Percentiles rank a stretch among this genome's conserved stretches.
Conservation (phyloP, 768 basidiomycete species). For the Pisolithus tinctorius region DNA sequence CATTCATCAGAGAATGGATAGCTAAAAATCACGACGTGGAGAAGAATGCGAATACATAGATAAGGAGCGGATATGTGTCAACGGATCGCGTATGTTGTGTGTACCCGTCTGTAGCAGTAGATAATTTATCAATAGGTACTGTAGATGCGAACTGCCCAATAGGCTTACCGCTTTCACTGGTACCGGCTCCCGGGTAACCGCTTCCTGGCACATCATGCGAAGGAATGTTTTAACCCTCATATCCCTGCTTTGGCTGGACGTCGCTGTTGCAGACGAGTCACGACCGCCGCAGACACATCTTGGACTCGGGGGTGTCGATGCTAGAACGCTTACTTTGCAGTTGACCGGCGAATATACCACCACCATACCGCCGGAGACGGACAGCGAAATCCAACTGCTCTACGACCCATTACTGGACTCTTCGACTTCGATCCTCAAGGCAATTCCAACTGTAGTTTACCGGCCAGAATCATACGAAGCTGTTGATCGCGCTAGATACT, state of each 20-base stretch:
- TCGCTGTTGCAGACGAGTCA: no score
- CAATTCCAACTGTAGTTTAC: constrained; percentile 51
- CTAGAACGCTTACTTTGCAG: constrained; percentile 15
- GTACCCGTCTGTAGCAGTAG: neutral
- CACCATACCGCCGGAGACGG: neutral
- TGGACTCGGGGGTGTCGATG: no score
- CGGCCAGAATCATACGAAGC: constrained; percentile 48
- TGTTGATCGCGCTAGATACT: constrained; percentile 45
- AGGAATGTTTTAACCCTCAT: no score
- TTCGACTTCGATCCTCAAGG: constrained; percentile 30
- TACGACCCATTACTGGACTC: constrained; percentile 6
- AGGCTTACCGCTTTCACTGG: no score
- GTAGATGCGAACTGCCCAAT: no score
- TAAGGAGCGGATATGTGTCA: neutral
- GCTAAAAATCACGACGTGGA: constrained; percentile 15
- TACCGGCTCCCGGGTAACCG: no score
- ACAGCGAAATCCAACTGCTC: constrained; percentile 2
- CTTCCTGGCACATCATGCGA: no score
- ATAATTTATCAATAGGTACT: no score
- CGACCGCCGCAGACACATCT: no score
- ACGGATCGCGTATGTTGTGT: neutral
- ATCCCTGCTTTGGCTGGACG: no score
- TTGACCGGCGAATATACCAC: constrained; percentile 12
- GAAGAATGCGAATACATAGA: neutral
- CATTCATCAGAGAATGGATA: constrained; percentile 88